Evolutionary conservation across 345 rosid genomes (phyloP), one percentile per base, ranked within the genome.

Genomic region (Fremontodendron californicum): DNA sequence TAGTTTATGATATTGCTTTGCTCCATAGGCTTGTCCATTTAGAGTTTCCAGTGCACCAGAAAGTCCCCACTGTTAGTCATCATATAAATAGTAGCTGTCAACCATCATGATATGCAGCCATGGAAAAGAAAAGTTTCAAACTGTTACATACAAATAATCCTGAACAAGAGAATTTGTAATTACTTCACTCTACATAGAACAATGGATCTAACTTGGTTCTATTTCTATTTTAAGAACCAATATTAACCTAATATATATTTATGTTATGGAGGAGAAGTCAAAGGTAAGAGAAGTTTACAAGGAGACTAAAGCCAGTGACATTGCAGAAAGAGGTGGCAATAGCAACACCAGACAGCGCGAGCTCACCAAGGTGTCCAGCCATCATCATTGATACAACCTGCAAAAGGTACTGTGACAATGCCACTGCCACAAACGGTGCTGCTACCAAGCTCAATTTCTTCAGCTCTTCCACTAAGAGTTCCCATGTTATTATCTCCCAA

Each of bases 21-120:
- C 92, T 78, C 94, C 94, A 80, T 83, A 88, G 15, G 92, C 91
- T 84, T 91, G 92, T 15, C 92, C 92, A 69, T 89, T 85, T 0
- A 89, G 74, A 66, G 95, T 91, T 61, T 91, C 95, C 54, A 88
- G 70, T 55, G 61, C 61, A 55, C 61, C 61, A 9, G 13, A 55
- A 21, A 55, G 61, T 21, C 61, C 61, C 61, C 61, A 21, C 29
- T 55, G 25, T 54, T n/a, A 15, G 58, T 54, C 23, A 19, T 54
- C n/a, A 54, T 19, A 54, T n/a, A 54, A 1, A 33, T 33, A 3
- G 35, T 33, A 33, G 35, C 35, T 3, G 35, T 33, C 35, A 33
- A 33, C 1, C 35, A 33, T 33, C 35, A 33, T 33, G 35, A 1
- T 33, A 33, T 33, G 35, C 35, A 33, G n/a, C n/a, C n/a, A n/a